A percentile compares a stretch with the other conserved stretches of the same genome.
Evolutionary conservation across 805 yeast species (phyloP).

Genomic region (Yarrowia deformans): DNA sequence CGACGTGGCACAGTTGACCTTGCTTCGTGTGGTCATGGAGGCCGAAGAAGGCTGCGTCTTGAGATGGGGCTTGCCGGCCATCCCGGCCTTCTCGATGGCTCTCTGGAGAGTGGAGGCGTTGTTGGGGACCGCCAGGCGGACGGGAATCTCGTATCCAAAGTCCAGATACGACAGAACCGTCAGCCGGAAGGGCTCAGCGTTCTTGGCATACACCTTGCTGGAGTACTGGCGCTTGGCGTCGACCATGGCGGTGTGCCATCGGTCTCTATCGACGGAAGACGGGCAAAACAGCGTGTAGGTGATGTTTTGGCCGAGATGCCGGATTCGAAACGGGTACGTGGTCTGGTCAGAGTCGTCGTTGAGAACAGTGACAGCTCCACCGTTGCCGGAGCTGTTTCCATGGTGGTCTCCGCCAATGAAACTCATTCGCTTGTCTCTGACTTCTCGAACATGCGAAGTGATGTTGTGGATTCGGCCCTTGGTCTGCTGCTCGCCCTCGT

Average conservation of each 20-base stretch:
- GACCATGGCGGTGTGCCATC: slow-evolving; percentile 64
- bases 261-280: slow-evolving; percentile 56
- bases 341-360: slow-evolving; percentile 45
- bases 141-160: slow-evolving; percentile 69
- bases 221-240: slow-evolving; percentile 55
- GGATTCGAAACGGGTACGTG: slow-evolving; percentile 50
- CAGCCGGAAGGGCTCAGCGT: slow-evolving; percentile 62
- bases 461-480: slow-evolving; percentile 45
- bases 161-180: slow-evolving; percentile 62
- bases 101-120: slow-evolving; percentile 52
- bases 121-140: slow-evolving; percentile 47
- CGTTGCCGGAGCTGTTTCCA: background rate
- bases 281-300: slow-evolving; percentile 49
- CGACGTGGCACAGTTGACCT: slow-evolving; percentile 54
- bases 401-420: slow-evolving; percentile 29
- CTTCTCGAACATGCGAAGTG: slow-evolving; percentile 43
- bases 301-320: slow-evolving; percentile 50
- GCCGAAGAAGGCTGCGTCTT: slow-evolving; percentile 44
- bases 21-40: slow-evolving; percentile 11
- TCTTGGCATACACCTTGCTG: slow-evolving; percentile 49
- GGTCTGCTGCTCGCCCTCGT: slow-evolving; percentile 24
- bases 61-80: slow-evolving; percentile 41
- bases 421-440: slow-evolving; percentile 41
- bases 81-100: slow-evolving; percentile 45
- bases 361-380: slow-evolving; percentile 44